Conservation (phyloP, 257 asterid genomes). For the Salvia rosmarinus region DNA sequence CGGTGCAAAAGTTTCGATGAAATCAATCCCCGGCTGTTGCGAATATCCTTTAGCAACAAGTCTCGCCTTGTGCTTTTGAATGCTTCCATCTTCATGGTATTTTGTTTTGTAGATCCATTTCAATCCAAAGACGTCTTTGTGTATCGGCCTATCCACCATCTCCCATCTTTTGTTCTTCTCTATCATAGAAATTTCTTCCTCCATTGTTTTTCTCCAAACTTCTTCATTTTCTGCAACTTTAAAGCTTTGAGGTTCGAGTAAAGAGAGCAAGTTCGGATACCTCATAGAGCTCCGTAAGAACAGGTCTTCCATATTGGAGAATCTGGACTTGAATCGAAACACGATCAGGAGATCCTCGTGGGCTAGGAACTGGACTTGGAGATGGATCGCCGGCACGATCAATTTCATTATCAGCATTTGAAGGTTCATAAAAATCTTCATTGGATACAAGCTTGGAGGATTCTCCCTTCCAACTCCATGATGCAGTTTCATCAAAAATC, state of each 20-base stretch:
- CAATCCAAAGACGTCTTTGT: neutral
- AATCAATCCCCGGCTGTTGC: too few species aligned
- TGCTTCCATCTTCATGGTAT: too few species aligned
- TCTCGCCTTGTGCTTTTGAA: too few species aligned
- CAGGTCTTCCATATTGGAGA: neutral
- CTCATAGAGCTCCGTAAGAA: neutral
- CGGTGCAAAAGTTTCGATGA: too few species aligned
- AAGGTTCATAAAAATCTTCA: neutral
- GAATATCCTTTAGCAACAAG: too few species aligned
- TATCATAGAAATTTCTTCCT: too few species aligned
- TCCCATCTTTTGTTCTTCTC: neutral
- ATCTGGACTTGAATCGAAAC: neutral
- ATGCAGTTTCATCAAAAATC: neutral
- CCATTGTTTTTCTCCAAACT: too few species aligned
- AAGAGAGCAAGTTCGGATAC: too few species aligned
- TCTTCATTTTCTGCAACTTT: neutral
- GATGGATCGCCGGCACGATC: neutral
- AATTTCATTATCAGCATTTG: neutral
- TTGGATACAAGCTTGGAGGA: neutral
- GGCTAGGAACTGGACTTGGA: neutral
- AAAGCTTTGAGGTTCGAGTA: neutral
- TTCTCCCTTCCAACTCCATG: neutral
- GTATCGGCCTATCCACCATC: neutral
- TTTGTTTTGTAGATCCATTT: neutral
- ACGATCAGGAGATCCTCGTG: neutral